Conservation (phyloP, 116 monocot genomes). For the Trichopus zeylanicus region DNA sequence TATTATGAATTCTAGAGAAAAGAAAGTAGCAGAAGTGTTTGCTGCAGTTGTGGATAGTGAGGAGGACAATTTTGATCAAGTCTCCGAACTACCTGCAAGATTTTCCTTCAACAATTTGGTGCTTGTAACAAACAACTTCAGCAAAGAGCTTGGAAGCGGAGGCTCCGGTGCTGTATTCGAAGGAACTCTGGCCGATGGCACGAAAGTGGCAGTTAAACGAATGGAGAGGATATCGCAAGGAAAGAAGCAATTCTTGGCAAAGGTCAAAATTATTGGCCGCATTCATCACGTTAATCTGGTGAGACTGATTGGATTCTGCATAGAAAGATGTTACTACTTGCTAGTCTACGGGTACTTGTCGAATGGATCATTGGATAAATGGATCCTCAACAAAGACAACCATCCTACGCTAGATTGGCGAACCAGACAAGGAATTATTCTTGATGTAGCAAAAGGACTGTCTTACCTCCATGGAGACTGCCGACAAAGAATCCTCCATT, state of each 20-base stretch:
- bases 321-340: constrained; percentile 7
- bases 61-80: constrained; percentile 14
- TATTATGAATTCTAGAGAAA: neutral
- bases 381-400: no score
- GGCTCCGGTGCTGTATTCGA: constrained; percentile 40
- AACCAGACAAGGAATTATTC: neutral
- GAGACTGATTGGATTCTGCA: constrained; percentile 21
- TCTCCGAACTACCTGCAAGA: constrained; percentile 23
- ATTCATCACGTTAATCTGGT: constrained; percentile 33
- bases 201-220: constrained; percentile 25
- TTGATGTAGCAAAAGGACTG: neutral
- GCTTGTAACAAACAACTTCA: constrained; percentile 23
- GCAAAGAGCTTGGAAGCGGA: constrained; percentile 28
- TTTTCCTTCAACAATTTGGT: constrained; percentile 22
- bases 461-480: constrained; percentile 4
- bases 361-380: constrained; percentile 9
- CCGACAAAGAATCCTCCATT: neutral
- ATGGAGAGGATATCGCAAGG: constrained; percentile 18
- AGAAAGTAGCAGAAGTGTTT: neutral
- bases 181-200: constrained; percentile 15
- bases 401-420: neutral
- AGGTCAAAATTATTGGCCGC: constrained; percentile 29
- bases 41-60: neutral
- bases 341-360: constrained; percentile 19
- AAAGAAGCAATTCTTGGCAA: constrained; percentile 29